A percentile compares a stretch with the other conserved stretches of the same genome.
These are phyloP conservation scores for Aspergillus sp. DNA, from an alignment of 2,329 filamentous ascomycete genomes.

Conservation along the genomic window DNA sequence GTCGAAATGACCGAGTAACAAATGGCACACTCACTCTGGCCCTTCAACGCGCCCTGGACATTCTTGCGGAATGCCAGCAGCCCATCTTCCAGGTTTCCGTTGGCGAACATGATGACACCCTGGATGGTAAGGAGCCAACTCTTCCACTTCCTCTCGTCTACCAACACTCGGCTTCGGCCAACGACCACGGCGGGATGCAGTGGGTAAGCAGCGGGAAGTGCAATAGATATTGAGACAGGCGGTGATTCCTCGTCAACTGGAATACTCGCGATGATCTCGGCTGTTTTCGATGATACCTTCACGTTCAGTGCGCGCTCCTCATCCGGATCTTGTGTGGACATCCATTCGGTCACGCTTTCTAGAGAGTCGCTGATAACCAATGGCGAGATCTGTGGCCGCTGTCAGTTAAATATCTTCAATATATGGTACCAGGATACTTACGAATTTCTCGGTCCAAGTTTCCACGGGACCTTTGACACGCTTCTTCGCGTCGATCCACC, in stretches of 20 bases:
- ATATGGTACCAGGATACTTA: slow-evolving; percentile 56
- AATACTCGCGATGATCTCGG: slow-evolving; percentile 81
- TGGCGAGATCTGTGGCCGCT: slow-evolving; percentile 39
- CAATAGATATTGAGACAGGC: slow-evolving; percentile 76
- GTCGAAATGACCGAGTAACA: slow-evolving; percentile 92
- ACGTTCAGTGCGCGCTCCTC: slow-evolving; percentile 59
- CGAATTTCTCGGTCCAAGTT: slow-evolving; percentile 79
- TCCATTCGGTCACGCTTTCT: slow-evolving; percentile 42
- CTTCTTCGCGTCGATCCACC: slow-evolving; percentile 80
- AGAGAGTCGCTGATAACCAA: slow-evolving; percentile 42
- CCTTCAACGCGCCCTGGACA: slow-evolving; percentile 82
- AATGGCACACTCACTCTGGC: slow-evolving; percentile 92
- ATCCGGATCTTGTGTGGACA: slow-evolving; percentile 45
- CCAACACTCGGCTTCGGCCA: slow-evolving; percentile 78
- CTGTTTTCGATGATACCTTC: slow-evolving; percentile 68
- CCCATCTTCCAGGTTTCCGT: slow-evolving; percentile 84
- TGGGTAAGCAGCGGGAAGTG: slow-evolving; percentile 77
- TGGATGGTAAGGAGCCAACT: slow-evolving; percentile 86
- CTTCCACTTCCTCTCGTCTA: slow-evolving; percentile 89
- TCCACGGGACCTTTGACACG: slow-evolving; percentile 78
- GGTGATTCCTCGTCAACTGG: slow-evolving; percentile 85
- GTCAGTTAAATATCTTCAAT: slow-evolving; percentile 10
- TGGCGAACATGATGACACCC: slow-evolving; percentile 89
- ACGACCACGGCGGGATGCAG: slow-evolving; percentile 74
- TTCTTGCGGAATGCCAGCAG: slow-evolving; percentile 83